Conservation (phyloP, 164 flowering plant genomes). For the Tinospora cordifolia region DNA sequence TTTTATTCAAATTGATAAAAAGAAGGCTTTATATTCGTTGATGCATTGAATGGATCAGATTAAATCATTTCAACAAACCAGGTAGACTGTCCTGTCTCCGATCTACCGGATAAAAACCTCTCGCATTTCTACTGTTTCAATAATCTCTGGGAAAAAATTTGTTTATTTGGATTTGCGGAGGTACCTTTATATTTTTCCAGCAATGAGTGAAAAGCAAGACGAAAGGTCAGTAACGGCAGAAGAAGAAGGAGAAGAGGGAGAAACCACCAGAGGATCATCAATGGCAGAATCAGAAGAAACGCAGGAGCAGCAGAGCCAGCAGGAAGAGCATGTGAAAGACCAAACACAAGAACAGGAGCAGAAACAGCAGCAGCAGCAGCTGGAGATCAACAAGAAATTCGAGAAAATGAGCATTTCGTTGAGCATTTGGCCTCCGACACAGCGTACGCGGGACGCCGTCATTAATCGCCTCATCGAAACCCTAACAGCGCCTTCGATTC, state of each 20-base stretch:
- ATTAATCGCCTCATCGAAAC: slow-evolving; percentile 64
- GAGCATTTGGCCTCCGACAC: slow-evolving; percentile 89
- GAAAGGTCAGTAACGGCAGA: neutral
- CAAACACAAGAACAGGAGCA: neutral
- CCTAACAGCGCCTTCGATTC: slow-evolving; percentile 59
- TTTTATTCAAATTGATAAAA: too few species aligned
- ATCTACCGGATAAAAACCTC: neutral
- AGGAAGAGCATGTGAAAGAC: neutral
- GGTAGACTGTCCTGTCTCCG: neutral
- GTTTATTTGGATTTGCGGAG: neutral
- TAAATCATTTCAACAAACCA: neutral
- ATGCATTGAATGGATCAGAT: neutral
- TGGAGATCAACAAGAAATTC: slow-evolving; percentile 8
- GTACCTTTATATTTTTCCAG: neutral
- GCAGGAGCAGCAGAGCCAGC: neutral
- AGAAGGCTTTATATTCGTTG: too few species aligned
- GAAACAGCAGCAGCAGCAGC: slow-evolving; percentile 8
- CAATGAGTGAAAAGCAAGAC: neutral
- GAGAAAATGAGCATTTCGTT: slow-evolving; percentile 29
- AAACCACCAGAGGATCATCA: neutral
- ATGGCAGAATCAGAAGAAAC: neutral
- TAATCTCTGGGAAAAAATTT: neutral
- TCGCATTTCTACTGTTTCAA: neutral
- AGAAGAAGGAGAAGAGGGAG: neutral
- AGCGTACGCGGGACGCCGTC: slow-evolving; percentile 84